Evolutionary conservation across 768 basidiomycete species (phyloP).

Genomic region (Psilocybe cyanescens): DNA sequence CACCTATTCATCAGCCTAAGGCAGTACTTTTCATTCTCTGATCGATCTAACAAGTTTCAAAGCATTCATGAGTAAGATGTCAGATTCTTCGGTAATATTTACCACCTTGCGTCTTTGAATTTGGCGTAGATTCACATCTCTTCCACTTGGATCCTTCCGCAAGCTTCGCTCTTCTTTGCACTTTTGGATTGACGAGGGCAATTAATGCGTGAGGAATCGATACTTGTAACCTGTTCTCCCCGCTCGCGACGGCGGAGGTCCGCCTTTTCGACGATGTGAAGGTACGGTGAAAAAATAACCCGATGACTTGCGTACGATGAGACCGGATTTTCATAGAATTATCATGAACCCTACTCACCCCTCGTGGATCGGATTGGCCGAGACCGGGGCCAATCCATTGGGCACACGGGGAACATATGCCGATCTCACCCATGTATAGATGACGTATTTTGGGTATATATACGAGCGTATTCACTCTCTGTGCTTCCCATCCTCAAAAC

Average conservation of each 20-base stretch:
- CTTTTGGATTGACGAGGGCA: background rate
- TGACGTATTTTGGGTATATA: conserved; percentile 10
- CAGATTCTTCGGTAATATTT: background rate
- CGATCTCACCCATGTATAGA: background rate
- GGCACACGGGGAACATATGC: background rate
- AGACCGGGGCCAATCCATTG: background rate
- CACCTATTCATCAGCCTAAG: background rate
- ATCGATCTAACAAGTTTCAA: background rate
- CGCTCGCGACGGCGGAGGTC: background rate
- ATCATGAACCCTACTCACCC: background rate
- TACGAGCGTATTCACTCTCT: background rate
- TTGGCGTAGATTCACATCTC: background rate
- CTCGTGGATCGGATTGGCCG: background rate
- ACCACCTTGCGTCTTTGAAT: background rate
- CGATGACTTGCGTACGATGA: background rate
- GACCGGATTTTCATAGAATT: background rate
- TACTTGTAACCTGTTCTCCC: background rate
- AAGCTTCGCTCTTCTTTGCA: background rate
- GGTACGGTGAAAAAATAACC: background rate
- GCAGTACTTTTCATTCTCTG: background rate
- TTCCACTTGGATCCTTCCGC: background rate
- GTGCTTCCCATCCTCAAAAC: background rate
- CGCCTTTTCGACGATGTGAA: background rate
- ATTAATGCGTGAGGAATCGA: background rate
- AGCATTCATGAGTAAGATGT: background rate